Evolutionary conservation across 768 basidiomycete genomes (phyloP).

Genomic region (Basidioascus undulatus): DNA sequence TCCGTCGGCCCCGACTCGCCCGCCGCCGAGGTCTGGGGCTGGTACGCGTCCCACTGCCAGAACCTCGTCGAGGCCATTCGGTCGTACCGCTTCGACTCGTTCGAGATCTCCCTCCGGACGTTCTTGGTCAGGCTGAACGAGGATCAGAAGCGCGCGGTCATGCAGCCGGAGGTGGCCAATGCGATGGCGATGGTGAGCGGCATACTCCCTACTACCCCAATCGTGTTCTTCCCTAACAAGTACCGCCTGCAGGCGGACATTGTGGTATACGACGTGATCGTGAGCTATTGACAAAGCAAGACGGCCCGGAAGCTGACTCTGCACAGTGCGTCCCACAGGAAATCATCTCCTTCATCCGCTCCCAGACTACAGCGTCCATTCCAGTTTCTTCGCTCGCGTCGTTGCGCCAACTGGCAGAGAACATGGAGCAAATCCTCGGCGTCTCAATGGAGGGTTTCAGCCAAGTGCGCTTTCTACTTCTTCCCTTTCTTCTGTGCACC

Average conservation of each 20-base stretch:
- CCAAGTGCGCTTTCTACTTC: too few species aligned
- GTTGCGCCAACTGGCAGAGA: slow-evolving; percentile 58
- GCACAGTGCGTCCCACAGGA: slow-evolving; percentile 34
- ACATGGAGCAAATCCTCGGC: slow-evolving; percentile 82
- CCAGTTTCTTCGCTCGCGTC: slow-evolving; percentile 39
- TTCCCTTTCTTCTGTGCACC: too few species aligned
- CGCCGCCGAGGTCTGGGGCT: slow-evolving; percentile 68
- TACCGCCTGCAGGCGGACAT: too few species aligned
- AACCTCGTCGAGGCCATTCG: slow-evolving; percentile 51
- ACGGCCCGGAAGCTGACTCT: too few species aligned
- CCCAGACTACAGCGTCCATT: slow-evolving; percentile 63
- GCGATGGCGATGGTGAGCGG: slow-evolving; percentile 76
- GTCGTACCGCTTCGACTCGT: slow-evolving; percentile 65
- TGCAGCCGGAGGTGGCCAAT: slow-evolving; percentile 70
- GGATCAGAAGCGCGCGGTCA: slow-evolving; percentile 58
- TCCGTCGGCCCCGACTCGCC: too few species aligned
- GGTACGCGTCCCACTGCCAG: slow-evolving; percentile 81
- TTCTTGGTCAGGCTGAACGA: slow-evolving; percentile 61
- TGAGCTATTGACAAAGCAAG: too few species aligned
- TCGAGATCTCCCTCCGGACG: slow-evolving; percentile 60
- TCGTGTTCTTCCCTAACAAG: too few species aligned
- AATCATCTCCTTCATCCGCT: slow-evolving; percentile 62
- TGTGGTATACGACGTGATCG: slow-evolving; percentile 74
- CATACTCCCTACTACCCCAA: too few species aligned
- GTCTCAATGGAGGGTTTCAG: slow-evolving; percentile 61